Conservation (phyloP, 2,329 filamentous ascomycete genomes). For the Ceratocystiopsis sp. region DNA sequence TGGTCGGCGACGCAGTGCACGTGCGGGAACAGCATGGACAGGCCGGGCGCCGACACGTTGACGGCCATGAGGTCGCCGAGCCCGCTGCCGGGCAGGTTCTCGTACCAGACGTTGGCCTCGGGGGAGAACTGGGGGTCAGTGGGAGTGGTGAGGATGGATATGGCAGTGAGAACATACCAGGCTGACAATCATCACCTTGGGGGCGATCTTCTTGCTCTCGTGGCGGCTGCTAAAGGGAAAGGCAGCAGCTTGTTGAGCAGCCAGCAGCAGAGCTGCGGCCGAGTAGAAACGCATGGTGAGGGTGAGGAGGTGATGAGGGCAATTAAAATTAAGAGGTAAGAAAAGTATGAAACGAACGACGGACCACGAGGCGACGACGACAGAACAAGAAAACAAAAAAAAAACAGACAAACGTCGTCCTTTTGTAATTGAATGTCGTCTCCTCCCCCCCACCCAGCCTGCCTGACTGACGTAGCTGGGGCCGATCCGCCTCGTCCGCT, state of each 20-base stretch:
- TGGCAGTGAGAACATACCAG: conserved; percentile 27
- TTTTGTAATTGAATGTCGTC: too few species aligned
- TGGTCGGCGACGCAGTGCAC: conserved; percentile 45
- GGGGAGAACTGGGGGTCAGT: conserved; percentile 33
- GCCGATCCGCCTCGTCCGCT: too few species aligned
- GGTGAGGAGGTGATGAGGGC: background rate
- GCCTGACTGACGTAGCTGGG: too few species aligned
- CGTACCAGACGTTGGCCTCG: conserved; percentile 45
- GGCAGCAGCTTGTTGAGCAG: background rate
- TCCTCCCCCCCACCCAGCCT: too few species aligned
- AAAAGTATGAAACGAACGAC: too few species aligned
- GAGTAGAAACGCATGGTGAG: conserved; percentile 7
- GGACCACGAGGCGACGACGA: background rate
- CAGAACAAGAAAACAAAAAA: background rate
- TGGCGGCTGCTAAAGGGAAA: too few species aligned
- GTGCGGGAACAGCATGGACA: conserved; percentile 47
- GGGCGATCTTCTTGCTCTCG: conserved; percentile 20
- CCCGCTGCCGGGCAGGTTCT: conserved; percentile 25
- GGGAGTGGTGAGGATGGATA: background rate
- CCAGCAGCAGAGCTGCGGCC: conserved; percentile 3
- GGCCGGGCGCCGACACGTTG: conserved; percentile 41
- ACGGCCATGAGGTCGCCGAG: conserved; percentile 37
- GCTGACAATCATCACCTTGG: conserved; percentile 45
- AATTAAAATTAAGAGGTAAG: background rate
- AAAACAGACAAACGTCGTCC: too few species aligned